Evolutionary conservation across 441 rosid species (phyloP).

Genomic region (Populus tomentosa): DNA sequence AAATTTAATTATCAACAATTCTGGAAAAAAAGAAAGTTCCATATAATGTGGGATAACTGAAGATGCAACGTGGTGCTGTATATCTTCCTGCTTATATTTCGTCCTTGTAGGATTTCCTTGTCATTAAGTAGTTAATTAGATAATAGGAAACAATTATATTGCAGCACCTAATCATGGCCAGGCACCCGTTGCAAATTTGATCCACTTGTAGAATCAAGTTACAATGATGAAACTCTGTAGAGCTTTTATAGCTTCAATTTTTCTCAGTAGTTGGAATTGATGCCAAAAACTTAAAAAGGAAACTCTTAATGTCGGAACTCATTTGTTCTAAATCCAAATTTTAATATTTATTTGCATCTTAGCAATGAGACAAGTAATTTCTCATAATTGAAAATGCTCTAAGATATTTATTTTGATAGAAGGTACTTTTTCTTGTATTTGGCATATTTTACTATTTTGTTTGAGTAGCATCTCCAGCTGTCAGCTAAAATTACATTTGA

Average conservation of each 20-base stretch:
- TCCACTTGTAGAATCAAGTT: not conserved
- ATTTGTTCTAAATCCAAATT: not conserved
- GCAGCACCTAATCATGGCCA: not conserved
- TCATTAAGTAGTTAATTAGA: not conserved
- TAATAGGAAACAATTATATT: not conserved
- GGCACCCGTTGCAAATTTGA: not conserved
- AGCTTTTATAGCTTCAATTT: not conserved
- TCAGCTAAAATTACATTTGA: not conserved
- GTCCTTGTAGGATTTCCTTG: not conserved
- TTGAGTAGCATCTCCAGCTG: slow-evolving; percentile 1
- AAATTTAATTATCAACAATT: not conserved
- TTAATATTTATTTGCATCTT: not conserved
- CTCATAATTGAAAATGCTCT: not conserved
- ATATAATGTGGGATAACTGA: not conserved
- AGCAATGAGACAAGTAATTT: not conserved
- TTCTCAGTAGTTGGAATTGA: not conserved
- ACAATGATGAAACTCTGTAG: not conserved
- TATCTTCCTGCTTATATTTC: not conserved
- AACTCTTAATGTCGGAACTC: not conserved
- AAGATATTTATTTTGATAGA: too few relatives aligned
- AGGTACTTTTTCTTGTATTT: not conserved
- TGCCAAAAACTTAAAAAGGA: not conserved
- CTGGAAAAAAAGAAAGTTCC: not conserved
- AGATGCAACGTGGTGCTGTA: not conserved
- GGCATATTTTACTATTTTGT: not conserved